Base-by-base conservation (phyloP, 2,329 filamentous ascomycete genomes). In the Fusarium siculi region DNA sequence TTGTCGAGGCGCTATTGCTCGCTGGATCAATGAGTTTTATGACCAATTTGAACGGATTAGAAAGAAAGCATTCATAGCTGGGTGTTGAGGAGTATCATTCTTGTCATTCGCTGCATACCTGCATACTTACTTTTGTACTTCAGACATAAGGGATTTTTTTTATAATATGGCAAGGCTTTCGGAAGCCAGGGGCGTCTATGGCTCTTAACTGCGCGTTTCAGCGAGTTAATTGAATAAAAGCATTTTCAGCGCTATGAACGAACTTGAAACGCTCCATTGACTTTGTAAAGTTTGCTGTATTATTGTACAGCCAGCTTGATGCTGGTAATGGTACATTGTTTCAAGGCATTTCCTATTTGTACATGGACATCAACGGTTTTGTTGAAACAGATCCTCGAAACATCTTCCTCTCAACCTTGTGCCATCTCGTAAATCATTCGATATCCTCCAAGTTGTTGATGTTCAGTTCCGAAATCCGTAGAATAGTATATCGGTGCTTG, bases 401-500 rank as follows among this genome's bases (percentile, higher is more conserved):
- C 34, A 54, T 30, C 52, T 63, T 49, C 58, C 49, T 63, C 40
- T 63, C 39, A 55, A 39, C 68, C 37, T 19, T 49, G 18, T 23
- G 54, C 42, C 50, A 70, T 63, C 57, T 59, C 47, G 66, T 64
- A 47, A 55, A 55, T 62, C 63, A 78, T 44, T 83, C 82, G 57
- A 85, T 78, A 56, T 86, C 83, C 54, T 84, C 84, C 54, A 81
- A 70, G 28, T 76, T 79, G 74, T 86, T 86, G 65, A 97, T 87
- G 80, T 89, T 92, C 72, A 98, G 80, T 83, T 98, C 93, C 80
- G 93, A 92, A 73, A 99, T 93, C 79, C 91, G 88, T 82, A 99
- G 80, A 28, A 97, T 89, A 6, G 96, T 99, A 82, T 93, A 97
- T 78, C 90, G 88, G 81, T 97, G 94, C 88, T 99, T 98, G 86